Evolutionary conservation across 495 filamentous ascomycete genomes (phyloP), one percentile per base, ranked within the genome.

Genomic region (Penicillium paxilli): DNA sequence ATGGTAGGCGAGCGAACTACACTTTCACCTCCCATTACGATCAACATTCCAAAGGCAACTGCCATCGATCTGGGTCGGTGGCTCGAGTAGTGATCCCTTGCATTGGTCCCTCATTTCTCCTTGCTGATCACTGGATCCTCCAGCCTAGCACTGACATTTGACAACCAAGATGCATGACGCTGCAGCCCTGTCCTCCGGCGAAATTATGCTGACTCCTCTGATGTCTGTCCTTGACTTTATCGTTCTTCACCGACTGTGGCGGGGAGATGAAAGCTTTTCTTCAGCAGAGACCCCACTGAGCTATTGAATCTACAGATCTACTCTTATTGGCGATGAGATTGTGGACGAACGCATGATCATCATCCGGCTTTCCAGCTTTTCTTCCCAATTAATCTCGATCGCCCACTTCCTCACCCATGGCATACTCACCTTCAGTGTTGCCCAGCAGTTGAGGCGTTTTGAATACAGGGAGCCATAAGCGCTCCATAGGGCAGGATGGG

Each of bases 1-100:
- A n/a, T 22, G 40, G 12, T 14, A 32, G 30, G 40, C 19, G n/a
- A 16, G n/a, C 7, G 11, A 16, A 40, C 8, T 9, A 14, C 40
- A 11, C 19, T 22, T 23, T 42, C 19, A 33, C 33, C 20, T 51
- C 22, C 46, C 44, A 49, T 51, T 38, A 48, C 5, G 60, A 64
- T 65, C 56, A 60, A 46, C 64, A 67, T 67, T 67, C 64, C 62
- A 48, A 54, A 57, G 24, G 33, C 38, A 60, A 62, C 64, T 62
- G 56, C 52, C 55, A 64, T 56, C 41, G 51, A 62, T 55, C 49
- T 57, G 37, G 44, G 16, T 52, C 35, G 35, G 42, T 24, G 42
- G 44, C 53, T 66, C 44, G 28, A 47, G 32, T 19, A 4, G 17
- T 20, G n/a, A 48, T 59, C 64, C 64, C 64, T 67, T 67, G 64